Base-by-base conservation (phyloP, 495 filamentous ascomycete genomes). In the Talaromyces ruber region DNA sequence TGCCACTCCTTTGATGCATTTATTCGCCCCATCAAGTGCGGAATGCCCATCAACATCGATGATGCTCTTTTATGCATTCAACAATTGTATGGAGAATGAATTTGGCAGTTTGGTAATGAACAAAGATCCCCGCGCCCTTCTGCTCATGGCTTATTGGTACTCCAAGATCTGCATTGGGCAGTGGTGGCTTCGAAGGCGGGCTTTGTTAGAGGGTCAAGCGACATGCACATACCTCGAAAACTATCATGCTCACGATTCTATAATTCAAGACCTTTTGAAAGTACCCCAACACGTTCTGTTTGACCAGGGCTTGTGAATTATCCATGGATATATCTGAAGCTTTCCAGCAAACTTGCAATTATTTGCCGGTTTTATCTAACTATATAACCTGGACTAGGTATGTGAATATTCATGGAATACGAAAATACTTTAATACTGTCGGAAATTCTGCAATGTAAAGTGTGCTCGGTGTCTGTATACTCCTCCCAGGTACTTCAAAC, bases 141-240 rank as follows among this genome's bases (percentile, higher is more conserved):
- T 78, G 28, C 64, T 79, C 32, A 57, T 77, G 12, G 72, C 68
- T 12, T 67, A 72, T 39, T 79, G 76, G 76, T 78, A 74, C 66
- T 64, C 64, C 0, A 70, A 70, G 55, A 59, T 72, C 32, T 58
- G 63, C 52, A 54, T 47, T 18, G 52, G 65, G 24, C 57, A 64
- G 47, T 78, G 75, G 76, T 79, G 70, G 65, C 64, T 77, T 14
- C 50, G 64, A 16, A 62, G 64, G 9, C 65, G 75, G 45, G 73
- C 75, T 24, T 50, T 62, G 50, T 53, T 77, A 22, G 74, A 78
- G 66, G 71, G 73, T 62, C 73, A 66, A 28, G 68, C 75, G 21
- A 79, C 76, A 32, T 76, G 74, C 61, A 60, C 66, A 12, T 78
- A 76, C 39, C 58, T 79, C 62, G 65, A 68, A 57, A 62, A 30